Evolutionary conservation across 2,329 filamentous ascomycete genomes (phyloP).

Genomic region (Colletotrichum brevisporum): DNA sequence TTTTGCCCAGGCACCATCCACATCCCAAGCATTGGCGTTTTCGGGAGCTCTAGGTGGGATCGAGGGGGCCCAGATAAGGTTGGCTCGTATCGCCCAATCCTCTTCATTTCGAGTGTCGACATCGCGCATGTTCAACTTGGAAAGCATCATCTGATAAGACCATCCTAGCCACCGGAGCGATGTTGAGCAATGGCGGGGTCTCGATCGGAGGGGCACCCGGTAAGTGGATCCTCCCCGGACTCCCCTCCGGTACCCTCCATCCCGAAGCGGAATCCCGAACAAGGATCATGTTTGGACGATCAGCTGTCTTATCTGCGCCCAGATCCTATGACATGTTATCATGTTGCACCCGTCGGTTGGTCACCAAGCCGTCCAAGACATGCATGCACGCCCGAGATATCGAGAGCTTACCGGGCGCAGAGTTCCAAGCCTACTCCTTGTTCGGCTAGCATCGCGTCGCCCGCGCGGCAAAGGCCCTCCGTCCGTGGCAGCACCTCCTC

Average conservation of each 20-base stretch:
- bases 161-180: background rate
- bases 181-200: conserved; percentile 19
- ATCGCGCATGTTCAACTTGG: background rate
- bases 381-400: background rate
- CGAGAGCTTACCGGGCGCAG: background rate
- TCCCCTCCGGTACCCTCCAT: conserved; percentile 26
- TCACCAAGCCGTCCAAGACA: background rate
- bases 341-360: background rate
- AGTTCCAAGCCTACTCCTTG: conserved; percentile 21
- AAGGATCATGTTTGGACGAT: conserved; percentile 6
- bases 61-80: too few relatives aligned
- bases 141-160: conserved; percentile 11
- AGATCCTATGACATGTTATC: conserved; percentile 12
- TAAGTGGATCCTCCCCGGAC: conserved; percentile 34
- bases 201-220: conserved; percentile 36
- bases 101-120: background rate
- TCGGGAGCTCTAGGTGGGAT: background rate
- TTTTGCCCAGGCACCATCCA: too few relatives aligned
- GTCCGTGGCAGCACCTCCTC: background rate
- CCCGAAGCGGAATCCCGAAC: conserved; percentile 1
- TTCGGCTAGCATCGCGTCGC: conserved; percentile 20
- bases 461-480: conserved; percentile 1
- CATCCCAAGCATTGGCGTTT: too few relatives aligned
- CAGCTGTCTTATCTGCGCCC: conserved; percentile 25
- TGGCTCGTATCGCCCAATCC: too few relatives aligned